Base-by-base conservation (phyloP, 306 rosid genomes). In the Malus sylvestris region DNA sequence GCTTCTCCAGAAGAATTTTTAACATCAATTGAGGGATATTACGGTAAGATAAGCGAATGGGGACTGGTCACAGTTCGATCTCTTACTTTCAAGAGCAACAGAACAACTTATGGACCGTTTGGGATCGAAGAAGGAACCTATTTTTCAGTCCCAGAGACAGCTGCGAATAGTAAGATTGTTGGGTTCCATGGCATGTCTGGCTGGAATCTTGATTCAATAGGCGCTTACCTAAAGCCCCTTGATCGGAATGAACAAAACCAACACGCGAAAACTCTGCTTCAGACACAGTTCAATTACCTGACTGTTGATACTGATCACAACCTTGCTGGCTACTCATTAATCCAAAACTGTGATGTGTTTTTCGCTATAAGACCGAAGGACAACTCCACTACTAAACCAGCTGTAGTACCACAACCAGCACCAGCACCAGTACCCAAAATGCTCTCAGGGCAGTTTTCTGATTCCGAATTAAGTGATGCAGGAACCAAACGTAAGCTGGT, bases 141-240 rank as follows among this genome's bases (percentile, higher is more conserved):
- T 46, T 82, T 82, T 67, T 82, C 85, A 1, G 3, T 72, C 62
- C 79, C 79, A 53, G 61, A 38, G 60, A 19, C 60, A 71, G 74
- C 74, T 20, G 90, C 85, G 35, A 93, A 86, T 38, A 93, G 87
- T 33, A 90, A 81, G 89, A 88, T 95, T 76, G 99, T 92, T 35
- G 97, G 99, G 72, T 92, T 95, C 81, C 89, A 88, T 82, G 97
- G 99, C 22, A 88, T 82, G 81, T 84, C 82, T 57, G 89, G 92
- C 57, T 88, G 91, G 97, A 84, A 80, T 84, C 51, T 95, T 60
- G 97, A 92, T 81, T 84, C 99, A 53, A 92, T 95, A 70, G 97
- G 97, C 70, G 97, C 85, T 55, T 75, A 95, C 68, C 35, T 91
- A 38, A 83, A 84, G 73, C 86, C 97, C 16, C 29, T 81, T 81